Evolutionary conservation across 768 basidiomycete species (phyloP), one percentile per base, ranked within the genome.

Genomic region (Tulasnella sp.): DNA sequence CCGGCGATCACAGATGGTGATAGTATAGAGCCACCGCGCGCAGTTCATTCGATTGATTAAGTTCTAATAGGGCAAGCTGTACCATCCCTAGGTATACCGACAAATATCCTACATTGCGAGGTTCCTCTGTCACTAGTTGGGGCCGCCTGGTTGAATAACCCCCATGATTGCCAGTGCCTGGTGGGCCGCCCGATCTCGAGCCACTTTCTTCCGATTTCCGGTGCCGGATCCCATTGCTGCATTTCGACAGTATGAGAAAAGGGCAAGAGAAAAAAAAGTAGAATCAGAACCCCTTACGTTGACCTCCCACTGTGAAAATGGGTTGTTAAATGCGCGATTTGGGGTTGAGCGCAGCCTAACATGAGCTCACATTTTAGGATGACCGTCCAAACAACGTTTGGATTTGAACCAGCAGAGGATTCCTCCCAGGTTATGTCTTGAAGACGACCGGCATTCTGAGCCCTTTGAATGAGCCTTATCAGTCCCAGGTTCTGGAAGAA

Each of bases 91-190:
- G 54, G 54, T 54, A 54, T 54, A n/a, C 5, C 2, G 24, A 11
- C 7, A 54, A 54, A 54, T 1, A 22, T 64, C 34, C n/a, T 64
- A 12, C n/a, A 31, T 69, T 31, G 14, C n/a, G n/a, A n/a, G n/a
- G n/a, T n/a, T n/a, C n/a, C n/a, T 6, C 6, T 37, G 5, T 69
- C 64, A 69, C 16, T 34, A 31, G 7, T 69, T 11, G 14, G 28
- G 16, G 11, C 28, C 34, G 11, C 64, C 64, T 34, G 64, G 0
- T 37, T 69, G 64, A 16, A 69, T 37, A 28, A 69, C 16, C 34
- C 64, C 64, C 64, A 69, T 69, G 64, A 69, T 69, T 3, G 64
- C 64, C 28, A 69, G 31, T 69, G 64, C 64, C 31, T 69, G 64
- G 64, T 37, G 64, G 20, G 64, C 64, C 3, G 64, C 64, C 34